Conservation (phyloP, 2,329 filamentous ascomycete species). For the Aureobasidium sp. region DNA sequence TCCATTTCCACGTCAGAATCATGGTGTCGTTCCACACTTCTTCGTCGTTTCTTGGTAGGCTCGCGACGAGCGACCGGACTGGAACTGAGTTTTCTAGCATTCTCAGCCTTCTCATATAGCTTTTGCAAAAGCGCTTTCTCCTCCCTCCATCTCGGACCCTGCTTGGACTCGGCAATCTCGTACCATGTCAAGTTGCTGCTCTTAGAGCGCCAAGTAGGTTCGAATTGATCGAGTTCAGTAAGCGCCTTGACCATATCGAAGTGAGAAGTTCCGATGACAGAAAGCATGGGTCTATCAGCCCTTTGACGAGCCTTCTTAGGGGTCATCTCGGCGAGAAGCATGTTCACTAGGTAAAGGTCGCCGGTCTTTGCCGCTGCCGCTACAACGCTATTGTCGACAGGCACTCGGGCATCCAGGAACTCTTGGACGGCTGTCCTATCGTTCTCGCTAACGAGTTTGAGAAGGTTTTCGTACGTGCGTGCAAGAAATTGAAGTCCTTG, state of each 20-base stretch:
- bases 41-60: constrained; percentile 24
- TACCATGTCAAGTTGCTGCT: constrained; percentile 70
- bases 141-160: constrained; percentile 82
- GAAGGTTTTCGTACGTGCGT: constrained; percentile 41
- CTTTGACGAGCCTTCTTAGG: constrained; percentile 57
- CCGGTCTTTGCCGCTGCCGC: constrained; percentile 88
- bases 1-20: constrained; percentile 18
- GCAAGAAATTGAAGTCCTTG: constrained; percentile 43
- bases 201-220: constrained; percentile 67
- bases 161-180: constrained; percentile 75
- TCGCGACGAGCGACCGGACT: constrained; percentile 31
- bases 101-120: constrained; percentile 53
- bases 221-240: constrained; percentile 51
- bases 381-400: constrained; percentile 70
- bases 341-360: constrained; percentile 77
- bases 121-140: constrained; percentile 76
- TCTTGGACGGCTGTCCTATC: constrained; percentile 43
- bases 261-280: constrained; percentile 83
- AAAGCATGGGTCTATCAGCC: constrained; percentile 84
- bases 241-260: constrained; percentile 65
- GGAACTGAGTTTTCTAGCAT: constrained; percentile 24
- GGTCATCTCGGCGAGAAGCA: constrained; percentile 51
- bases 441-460: constrained; percentile 42
- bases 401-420: constrained; percentile 37
- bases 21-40: constrained; percentile 12